Evolutionary conservation across 441 rosid species (phyloP).

Genomic region (Populus trichocarpa): DNA sequence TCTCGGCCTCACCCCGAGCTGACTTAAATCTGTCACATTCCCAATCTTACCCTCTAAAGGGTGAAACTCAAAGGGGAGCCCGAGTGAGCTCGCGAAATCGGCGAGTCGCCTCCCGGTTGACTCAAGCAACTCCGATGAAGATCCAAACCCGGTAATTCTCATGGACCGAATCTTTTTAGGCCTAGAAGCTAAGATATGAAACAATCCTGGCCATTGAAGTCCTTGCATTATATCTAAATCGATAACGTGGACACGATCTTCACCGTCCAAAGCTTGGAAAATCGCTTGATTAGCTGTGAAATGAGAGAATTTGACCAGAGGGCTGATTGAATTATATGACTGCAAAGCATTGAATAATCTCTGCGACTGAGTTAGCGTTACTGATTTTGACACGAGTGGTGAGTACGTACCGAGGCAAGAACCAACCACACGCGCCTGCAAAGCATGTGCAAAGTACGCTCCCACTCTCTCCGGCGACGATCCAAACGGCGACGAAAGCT

Average conservation of each 20-base stretch:
- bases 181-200: slow-evolving; percentile 88
- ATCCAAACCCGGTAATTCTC: slow-evolving; percentile 81
- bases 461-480: slow-evolving; percentile 85
- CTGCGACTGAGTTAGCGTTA: slow-evolving; percentile 55
- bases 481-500: slow-evolving; percentile 73
- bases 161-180: slow-evolving; percentile 65
- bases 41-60: slow-evolving; percentile 78
- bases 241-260: slow-evolving; percentile 78
- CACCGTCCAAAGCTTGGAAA: slow-evolving; percentile 71
- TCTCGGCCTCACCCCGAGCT: slow-evolving; percentile 50
- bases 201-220: slow-evolving; percentile 95
- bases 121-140: slow-evolving; percentile 67
- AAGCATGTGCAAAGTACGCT: slow-evolving; percentile 79
- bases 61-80: slow-evolving; percentile 71
- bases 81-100: slow-evolving; percentile 65
- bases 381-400: slow-evolving; percentile 39
- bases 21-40: slow-evolving; percentile 42
- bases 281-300: slow-evolving; percentile 95
- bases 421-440: slow-evolving; percentile 82
- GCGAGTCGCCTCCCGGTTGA: slow-evolving; percentile 83
- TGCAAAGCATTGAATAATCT: slow-evolving; percentile 74
- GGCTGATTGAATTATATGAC: slow-evolving; percentile 70
- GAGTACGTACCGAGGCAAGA: slow-evolving; percentile 53
- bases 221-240: slow-evolving; percentile 95
- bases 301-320: slow-evolving; percentile 76